phyloP scores from a whole-genome alignment of 768 basidiomycete genomes.

The Ramaria sp. region DNA sequence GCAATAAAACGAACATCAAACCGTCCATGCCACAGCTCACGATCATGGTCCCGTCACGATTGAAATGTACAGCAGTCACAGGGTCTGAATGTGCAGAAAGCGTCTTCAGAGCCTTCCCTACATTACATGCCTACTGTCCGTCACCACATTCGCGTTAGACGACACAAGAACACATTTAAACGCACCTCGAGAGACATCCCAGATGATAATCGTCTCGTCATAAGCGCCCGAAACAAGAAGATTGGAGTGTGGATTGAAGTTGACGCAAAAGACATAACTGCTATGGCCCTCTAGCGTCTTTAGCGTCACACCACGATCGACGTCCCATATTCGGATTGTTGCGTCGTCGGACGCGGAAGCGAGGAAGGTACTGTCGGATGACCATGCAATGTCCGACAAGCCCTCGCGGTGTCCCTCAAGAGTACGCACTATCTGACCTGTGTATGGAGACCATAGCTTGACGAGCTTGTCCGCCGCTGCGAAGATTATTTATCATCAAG shows the following conservation, averaged over 20 bases:
- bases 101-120: conserved; percentile 77
- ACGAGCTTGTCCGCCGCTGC: conserved; percentile 76
- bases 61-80: conserved; percentile 89
- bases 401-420: conserved; percentile 69
- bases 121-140: not conserved
- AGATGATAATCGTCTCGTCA: conserved; percentile 93
- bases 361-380: conserved; percentile 66
- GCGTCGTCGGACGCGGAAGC: conserved; percentile 94
- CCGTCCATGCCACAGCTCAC: conserved; percentile 96
- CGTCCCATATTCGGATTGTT: conserved; percentile 76
- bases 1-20: conserved; percentile 57
- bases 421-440: conserved; percentile 64
- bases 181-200: conserved; percentile 86
- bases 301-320: conserved; percentile 54
- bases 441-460: conserved; percentile 70
- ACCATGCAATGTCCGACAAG: conserved; percentile 88
- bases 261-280: conserved; percentile 88
- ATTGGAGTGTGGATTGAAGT: conserved; percentile 85
- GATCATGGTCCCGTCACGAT: conserved; percentile 88
- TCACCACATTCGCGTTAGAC: not conserved
- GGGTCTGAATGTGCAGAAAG: conserved; percentile 97
- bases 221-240: conserved; percentile 88
- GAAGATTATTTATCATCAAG: conserved; percentile 27
- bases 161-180: not conserved
- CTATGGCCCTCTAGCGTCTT: conserved; percentile 78